phyloP scores from a whole-genome alignment of 345 rosid genomes.

The Lepidium sativum region DNA sequence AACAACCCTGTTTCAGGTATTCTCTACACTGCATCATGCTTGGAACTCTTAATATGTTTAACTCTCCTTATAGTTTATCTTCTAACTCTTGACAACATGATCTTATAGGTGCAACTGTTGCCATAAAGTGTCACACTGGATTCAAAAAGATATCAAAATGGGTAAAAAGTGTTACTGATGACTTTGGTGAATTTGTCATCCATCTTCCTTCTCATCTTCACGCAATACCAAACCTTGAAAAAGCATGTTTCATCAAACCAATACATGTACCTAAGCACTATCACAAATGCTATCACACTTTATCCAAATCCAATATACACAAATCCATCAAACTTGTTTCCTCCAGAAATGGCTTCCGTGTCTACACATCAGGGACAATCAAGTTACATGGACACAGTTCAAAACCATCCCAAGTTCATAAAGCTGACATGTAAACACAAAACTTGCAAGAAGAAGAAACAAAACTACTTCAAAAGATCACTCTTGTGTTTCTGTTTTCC shows the following conservation, averaged over 20 bases:
- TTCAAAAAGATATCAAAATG: conserved; percentile 11
- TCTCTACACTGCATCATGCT: not conserved
- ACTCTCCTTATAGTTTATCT: not conserved
- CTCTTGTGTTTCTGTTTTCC: not conserved
- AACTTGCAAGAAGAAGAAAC: not conserved
- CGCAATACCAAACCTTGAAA: conserved; percentile 20
- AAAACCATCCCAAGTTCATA: conserved; percentile 9
- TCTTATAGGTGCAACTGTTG: conserved; percentile 19
- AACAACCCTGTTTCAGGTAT: conserved; percentile 25
- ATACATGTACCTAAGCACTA: conserved; percentile 19
- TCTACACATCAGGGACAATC: conserved; percentile 26
- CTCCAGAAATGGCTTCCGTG: conserved; percentile 23
- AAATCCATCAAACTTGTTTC: conserved; percentile 23
- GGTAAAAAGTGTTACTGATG: conserved; percentile 24
- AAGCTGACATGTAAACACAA: conserved; percentile 14
- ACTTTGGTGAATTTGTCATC: conserved; percentile 23
- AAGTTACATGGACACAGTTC: conserved; percentile 17
- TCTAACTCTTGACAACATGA: not conserved
- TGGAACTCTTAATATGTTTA: not conserved
- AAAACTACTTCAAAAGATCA: not conserved
- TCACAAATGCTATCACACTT: not conserved
- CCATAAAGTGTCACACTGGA: conserved; percentile 21
- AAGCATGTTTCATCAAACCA: conserved; percentile 24
- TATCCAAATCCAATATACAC: conserved; percentile 13
- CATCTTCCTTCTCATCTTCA: conserved; percentile 34